A percentile compares a stretch with the other conserved stretches of the same genome.
Conservation (phyloP, 306 rosid species). For the Malus orientalis region DNA sequence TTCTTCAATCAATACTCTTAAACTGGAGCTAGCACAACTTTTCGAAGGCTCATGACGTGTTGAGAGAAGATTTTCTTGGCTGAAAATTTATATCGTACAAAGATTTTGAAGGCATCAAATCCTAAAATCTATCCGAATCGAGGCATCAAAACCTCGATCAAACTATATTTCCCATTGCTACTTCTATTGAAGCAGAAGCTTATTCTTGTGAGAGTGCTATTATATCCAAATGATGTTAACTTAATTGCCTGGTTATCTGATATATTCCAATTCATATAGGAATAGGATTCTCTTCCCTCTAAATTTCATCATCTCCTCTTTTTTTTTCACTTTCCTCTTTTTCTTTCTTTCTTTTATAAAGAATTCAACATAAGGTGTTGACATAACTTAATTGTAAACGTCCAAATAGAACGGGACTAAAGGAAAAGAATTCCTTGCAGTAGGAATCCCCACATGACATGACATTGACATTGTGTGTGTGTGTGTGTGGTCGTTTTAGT, state of each 20-base stretch:
- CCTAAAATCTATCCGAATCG: neutral
- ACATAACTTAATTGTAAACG: accelerated
- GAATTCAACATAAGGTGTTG: no score
- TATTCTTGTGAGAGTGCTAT: neutral
- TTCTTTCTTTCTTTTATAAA: no score
- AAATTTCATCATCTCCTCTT: no score
- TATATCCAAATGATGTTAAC: neutral
- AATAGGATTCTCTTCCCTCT: no score
- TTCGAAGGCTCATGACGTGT: no score
- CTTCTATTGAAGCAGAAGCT: slow-evolving; percentile 9
- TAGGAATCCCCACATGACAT: no score
- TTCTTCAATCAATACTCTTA: no score
- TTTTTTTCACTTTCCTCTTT: no score
- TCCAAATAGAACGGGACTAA: no score
- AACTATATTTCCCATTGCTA: neutral
- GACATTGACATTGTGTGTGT: no score
- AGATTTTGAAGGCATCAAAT: neutral
- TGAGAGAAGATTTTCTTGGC: neutral
- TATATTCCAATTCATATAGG: neutral
- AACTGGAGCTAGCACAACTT: no score
- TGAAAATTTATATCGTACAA: neutral
- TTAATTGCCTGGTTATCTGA: neutral
- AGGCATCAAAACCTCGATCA: neutral
- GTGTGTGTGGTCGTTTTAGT: neutral
- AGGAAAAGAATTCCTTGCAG: no score